Evolutionary conservation across 1,284 basidiomycete genomes (phyloP).

Genomic region (Pisolithus thermaeus): DNA sequence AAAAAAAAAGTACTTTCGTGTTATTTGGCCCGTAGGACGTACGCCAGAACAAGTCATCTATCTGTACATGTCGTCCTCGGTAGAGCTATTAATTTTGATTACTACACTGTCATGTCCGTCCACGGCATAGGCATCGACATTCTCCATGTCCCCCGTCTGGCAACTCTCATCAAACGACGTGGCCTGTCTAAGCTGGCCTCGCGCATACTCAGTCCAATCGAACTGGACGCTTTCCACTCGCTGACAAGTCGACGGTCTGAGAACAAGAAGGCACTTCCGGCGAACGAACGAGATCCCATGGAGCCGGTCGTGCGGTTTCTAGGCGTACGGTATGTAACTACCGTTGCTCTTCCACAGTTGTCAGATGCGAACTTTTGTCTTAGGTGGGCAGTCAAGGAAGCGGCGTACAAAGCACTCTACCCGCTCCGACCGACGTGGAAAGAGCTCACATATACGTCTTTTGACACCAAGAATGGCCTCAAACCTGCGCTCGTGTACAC

Average conservation of each 20-base stretch:
- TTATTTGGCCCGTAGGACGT: too few species aligned
- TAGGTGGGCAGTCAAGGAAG: conserved; percentile 86
- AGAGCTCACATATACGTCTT: conserved; percentile 52
- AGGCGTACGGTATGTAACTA: conserved; percentile 54
- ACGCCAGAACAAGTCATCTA: too few species aligned
- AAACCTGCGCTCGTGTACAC: conserved; percentile 48
- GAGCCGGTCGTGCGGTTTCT: conserved; percentile 39
- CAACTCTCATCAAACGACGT: conserved; percentile 48
- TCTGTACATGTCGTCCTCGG: too few species aligned
- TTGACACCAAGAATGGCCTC: conserved; percentile 24
- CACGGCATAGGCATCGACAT: conserved; percentile 79
- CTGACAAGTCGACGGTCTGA: conserved; percentile 15
- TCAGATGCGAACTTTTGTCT: conserved; percentile 1
- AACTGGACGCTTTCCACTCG: conserved; percentile 41
- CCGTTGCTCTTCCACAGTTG: not conserved
- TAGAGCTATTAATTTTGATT: too few species aligned
- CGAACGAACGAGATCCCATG: too few species aligned
- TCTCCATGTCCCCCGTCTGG: conserved; percentile 64
- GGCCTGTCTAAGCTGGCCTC: conserved; percentile 44
- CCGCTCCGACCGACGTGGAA: conserved; percentile 73
- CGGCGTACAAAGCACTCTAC: conserved; percentile 84
- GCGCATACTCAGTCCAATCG: conserved; percentile 60
- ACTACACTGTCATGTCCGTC: conserved; percentile 40
- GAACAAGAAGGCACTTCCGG: conserved; percentile 16
- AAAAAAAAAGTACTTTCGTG: too few species aligned